Evolutionary conservation across 352 stramenopile genomes (phyloP), one percentile per base, ranked within the genome.

Genomic region (Achlya hypogyna): DNA sequence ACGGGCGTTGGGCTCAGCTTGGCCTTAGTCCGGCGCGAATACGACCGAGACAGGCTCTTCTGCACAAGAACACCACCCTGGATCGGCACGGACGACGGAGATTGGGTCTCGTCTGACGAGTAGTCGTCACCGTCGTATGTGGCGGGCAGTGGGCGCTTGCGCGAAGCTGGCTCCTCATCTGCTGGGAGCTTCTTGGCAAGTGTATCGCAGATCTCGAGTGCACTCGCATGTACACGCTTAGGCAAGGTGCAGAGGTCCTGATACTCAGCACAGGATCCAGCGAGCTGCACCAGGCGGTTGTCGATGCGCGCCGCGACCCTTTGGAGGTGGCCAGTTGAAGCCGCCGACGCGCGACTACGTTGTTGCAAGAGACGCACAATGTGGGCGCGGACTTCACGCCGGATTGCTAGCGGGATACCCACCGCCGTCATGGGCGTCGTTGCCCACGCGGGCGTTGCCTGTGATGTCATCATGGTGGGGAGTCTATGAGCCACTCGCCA

Each of bases 251-350:
- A 49, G 10, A 51, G 10, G 29, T 67, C 60, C 49, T 67, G 60
- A 45, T 67, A 67, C 38, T 49, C 60, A 27, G 60, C 60, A n/a
- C 51, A 58, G 1, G 60, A 60, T 0, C 28, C 16, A 20, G 60
- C 60, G 31, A 32, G 14, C 31, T 67, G 60, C 12, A 60, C 60
- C 18, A 67, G 42, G 35, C 51, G 51, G 23, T 67, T 49, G 47
- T 67, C 60, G 22, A 67, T 58, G 47, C 60, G 60, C 5, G 60
- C 60, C 23, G 60, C 60, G 18, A 67, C 60, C 31, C 59, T 67
- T 8, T 49, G 12, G 4, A 67, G 20, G 35, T 67, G 60, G 2
- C 25, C 49, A 16, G 49, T 56, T 20, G 49, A 56, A 8, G 51
- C 60, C 1, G 22, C n/a, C 18, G 60, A 67, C 51, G 60, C 60